Evolutionary conservation across 1,139 yeast species (phyloP).

Genomic region (Saccharomyces hybrid): DNA sequence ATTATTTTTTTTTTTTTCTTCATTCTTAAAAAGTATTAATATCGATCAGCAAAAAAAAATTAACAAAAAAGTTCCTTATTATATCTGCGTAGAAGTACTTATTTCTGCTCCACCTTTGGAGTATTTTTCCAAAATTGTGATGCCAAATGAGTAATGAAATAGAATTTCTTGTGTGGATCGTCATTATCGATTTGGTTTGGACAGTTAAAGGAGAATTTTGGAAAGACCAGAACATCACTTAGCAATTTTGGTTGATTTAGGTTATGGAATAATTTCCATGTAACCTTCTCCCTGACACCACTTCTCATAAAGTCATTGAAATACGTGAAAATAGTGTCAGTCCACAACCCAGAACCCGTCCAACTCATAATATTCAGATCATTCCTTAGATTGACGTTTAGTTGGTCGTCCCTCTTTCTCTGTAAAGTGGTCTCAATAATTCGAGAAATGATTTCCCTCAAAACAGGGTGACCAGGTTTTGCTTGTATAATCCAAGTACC

Average conservation of each 20-base stretch:
- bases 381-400: slow-evolving; percentile 42
- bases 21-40: background rate
- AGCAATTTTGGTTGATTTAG: slow-evolving; percentile 55
- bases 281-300: slow-evolving; percentile 38
- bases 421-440: slow-evolving; percentile 56
- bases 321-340: slow-evolving; percentile 62
- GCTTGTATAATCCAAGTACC: slow-evolving; percentile 75
- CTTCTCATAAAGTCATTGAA: slow-evolving; percentile 47
- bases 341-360: slow-evolving; percentile 82
- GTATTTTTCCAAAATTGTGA: slow-evolving; percentile 30
- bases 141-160: slow-evolving; percentile 26
- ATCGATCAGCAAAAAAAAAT: background rate
- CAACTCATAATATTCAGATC: slow-evolving; percentile 54
- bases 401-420: slow-evolving; percentile 35
- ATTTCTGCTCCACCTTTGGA: slow-evolving; percentile 21
- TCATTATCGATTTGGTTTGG: slow-evolving; percentile 20
- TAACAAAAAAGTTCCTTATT: background rate
- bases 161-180: slow-evolving; percentile 22
- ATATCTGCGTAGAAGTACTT: background rate
- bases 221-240: slow-evolving; percentile 79
- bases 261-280: slow-evolving; percentile 63
- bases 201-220: slow-evolving; percentile 61
- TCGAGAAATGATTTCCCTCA: slow-evolving; percentile 58
- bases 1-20: background rate
- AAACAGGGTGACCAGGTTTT: slow-evolving; percentile 65